phyloP scores from a whole-genome alignment of 164 flowering plant genomes.

The Brasenia schreberi region DNA sequence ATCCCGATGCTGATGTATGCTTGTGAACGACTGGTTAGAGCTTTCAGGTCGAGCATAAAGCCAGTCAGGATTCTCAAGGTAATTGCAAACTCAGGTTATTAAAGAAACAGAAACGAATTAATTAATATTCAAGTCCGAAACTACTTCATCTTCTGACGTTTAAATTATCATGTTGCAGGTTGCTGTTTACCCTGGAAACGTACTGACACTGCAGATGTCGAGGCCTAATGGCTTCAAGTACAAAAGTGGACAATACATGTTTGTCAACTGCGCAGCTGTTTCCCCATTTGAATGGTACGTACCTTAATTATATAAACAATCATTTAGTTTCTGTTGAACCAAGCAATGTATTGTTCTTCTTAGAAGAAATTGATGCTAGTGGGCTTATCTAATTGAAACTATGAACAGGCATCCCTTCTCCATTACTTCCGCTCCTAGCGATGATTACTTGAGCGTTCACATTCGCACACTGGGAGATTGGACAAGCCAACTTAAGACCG shows the following conservation, averaged over 20 bases:
- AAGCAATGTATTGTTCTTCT: background rate
- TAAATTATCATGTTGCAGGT: constrained; percentile 14
- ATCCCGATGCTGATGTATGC: constrained; percentile 28
- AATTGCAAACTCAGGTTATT: background rate
- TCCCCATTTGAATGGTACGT: constrained; percentile 44
- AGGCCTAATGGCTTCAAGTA: constrained; percentile 41
- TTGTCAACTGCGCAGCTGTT: constrained; percentile 40
- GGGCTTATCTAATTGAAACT: background rate
- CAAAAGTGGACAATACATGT: constrained; percentile 49
- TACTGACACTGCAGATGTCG: constrained; percentile 34
- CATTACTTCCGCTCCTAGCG: constrained; percentile 27
- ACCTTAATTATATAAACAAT: background rate
- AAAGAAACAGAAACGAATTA: background rate
- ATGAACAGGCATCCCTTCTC: constrained; percentile 28
- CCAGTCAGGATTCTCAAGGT: constrained; percentile 39
- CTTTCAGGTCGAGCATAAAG: constrained; percentile 35
- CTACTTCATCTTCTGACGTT: background rate
- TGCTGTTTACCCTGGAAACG: constrained; percentile 40
- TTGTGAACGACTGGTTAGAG: constrained; percentile 32
- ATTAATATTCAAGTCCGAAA: too few relatives aligned
- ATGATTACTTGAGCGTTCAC: constrained; percentile 26
- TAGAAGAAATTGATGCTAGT: too few relatives aligned
- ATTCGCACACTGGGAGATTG: constrained; percentile 28
- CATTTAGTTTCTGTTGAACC: background rate
- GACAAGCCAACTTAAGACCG: constrained; percentile 46